These are phyloP conservation scores for Xeromyces bisporus DNA, from an alignment of 495 filamentous ascomycete species.

Conservation along the genomic window DNA sequence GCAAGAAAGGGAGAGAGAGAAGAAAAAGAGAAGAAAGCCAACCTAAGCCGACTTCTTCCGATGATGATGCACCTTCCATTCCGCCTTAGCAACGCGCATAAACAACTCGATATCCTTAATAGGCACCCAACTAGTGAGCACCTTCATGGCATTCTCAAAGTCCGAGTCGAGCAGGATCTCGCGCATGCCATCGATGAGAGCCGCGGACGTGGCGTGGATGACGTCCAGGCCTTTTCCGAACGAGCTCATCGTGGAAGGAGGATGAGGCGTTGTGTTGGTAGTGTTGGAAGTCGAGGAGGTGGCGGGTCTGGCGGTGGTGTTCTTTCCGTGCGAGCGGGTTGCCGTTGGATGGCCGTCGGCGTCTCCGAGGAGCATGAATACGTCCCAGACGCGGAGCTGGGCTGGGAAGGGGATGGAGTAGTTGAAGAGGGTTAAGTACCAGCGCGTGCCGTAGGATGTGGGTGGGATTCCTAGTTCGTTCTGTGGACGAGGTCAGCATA, in stretches of 20 bases:
- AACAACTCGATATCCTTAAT: constrained; percentile 88
- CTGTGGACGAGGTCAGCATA: constrained; percentile 22
- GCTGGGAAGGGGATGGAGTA: constrained; percentile 91
- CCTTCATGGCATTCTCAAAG: constrained; percentile 97
- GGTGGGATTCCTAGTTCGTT: constrained; percentile 64
- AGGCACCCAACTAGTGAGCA: constrained; percentile 88
- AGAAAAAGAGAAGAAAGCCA: constrained; percentile 11
- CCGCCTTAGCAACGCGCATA: constrained; percentile 83
- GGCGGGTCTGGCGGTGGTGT: constrained; percentile 32
- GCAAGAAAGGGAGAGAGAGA: constrained; percentile 4
- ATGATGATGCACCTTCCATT: constrained; percentile 62
- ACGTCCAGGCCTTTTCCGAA: constrained; percentile 66
- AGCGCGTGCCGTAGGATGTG: constrained; percentile 86
- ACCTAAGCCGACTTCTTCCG: constrained; percentile 21
- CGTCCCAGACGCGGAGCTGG: constrained; percentile 97
- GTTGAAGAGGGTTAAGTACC: constrained; percentile 98
- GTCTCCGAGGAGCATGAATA: constrained; percentile 94
- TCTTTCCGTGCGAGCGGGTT: constrained; percentile 3
- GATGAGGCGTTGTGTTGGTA: constrained; percentile 1
- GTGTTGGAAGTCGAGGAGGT: constrained; percentile 22
- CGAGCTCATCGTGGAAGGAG: constrained; percentile 9
- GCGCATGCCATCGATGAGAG: constrained; percentile 80
- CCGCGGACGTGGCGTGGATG: constrained; percentile 77
- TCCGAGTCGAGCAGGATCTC: constrained; percentile 86
- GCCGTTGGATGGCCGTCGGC: constrained; percentile 19